phyloP scores from a whole-genome alignment of 2,329 filamentous ascomycete genomes.

The Clonostachys rosea region DNA sequence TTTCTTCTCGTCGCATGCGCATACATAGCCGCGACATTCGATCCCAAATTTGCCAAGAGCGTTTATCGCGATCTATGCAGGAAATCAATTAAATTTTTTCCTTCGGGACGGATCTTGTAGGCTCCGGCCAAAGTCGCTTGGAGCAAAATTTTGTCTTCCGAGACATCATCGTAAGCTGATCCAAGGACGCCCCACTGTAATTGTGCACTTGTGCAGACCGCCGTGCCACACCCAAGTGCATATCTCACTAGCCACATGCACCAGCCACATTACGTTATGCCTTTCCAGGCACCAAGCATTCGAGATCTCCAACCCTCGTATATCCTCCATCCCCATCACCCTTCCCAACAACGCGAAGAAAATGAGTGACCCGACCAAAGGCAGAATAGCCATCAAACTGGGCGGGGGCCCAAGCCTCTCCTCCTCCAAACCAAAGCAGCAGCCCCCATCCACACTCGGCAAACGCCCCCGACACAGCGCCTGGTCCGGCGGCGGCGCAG shows the following conservation, averaged over 20 bases:
- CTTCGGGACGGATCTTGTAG: too few species aligned
- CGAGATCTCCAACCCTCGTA: not conserved
- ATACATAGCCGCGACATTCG: too few species aligned
- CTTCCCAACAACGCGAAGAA: not conserved
- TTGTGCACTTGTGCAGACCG: too few species aligned
- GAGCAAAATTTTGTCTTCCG: too few species aligned
- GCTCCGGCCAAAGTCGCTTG: too few species aligned
- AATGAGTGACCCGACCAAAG: not conserved
- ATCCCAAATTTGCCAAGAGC: too few species aligned
- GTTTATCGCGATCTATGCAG: too few species aligned
- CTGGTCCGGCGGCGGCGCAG: slow-evolving; percentile 26
- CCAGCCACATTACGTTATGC: not conserved
- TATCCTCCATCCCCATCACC: not conserved
- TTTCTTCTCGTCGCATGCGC: too few species aligned
- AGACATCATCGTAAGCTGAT: too few species aligned
- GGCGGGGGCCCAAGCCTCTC: slow-evolving; percentile 18
- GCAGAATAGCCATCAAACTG: slow-evolving; percentile 46
- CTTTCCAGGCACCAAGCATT: not conserved
- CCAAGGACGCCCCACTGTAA: too few species aligned
- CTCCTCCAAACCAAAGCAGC: slow-evolving; percentile 17
- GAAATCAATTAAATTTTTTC: too few species aligned
- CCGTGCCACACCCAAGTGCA: too few species aligned
- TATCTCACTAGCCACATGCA: not conserved
- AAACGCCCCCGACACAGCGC: slow-evolving; percentile 40
- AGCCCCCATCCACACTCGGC: slow-evolving; percentile 37